Evolutionary conservation across 441 rosid genomes (phyloP).

Genomic region (Raphanus hybrid): DNA sequence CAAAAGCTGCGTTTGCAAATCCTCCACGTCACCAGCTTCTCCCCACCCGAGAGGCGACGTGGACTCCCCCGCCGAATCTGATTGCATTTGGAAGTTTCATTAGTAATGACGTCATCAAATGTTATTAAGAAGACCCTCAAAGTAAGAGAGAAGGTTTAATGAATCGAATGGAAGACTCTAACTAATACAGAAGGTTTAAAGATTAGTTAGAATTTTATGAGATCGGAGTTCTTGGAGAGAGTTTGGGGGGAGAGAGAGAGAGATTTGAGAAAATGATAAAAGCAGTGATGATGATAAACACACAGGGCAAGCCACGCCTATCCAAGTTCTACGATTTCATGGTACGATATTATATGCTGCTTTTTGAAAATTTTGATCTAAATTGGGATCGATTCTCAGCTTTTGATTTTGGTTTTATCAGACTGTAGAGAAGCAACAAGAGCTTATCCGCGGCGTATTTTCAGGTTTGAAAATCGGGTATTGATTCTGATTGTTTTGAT

Average conservation of each 20-base stretch:
- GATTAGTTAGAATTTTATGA: background rate
- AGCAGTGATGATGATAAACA: conserved; percentile 86
- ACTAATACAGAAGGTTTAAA: too few species aligned
- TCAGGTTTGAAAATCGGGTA: conserved; percentile 50
- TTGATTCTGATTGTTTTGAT: too few species aligned
- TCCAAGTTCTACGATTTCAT: conserved; percentile 77
- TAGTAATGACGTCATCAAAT: too few species aligned
- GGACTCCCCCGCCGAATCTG: conserved; percentile 49
- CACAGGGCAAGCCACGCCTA: conserved; percentile 93
- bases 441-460: conserved; percentile 78
- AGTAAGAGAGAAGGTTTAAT: too few species aligned
- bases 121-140: too few species aligned
- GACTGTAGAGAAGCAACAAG: conserved; percentile 88
- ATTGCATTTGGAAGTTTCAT: background rate
- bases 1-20: too few species aligned
- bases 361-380: background rate
- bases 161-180: too few species aligned
- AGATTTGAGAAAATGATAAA: conserved; percentile 62
- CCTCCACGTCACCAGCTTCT: conserved; percentile 29
- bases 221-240: conserved; percentile 1
- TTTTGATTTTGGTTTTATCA: conserved; percentile 37
- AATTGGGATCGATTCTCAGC: conserved; percentile 6
- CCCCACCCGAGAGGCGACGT: conserved; percentile 75
- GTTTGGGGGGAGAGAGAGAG: background rate
- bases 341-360: conserved; percentile 40